A percentile compares a stretch with the other conserved stretches of the same genome.
These are phyloP conservation scores for Citrullus mucosospermus DNA, from an alignment of 306 rosid species.

Conservation along the genomic window DNA sequence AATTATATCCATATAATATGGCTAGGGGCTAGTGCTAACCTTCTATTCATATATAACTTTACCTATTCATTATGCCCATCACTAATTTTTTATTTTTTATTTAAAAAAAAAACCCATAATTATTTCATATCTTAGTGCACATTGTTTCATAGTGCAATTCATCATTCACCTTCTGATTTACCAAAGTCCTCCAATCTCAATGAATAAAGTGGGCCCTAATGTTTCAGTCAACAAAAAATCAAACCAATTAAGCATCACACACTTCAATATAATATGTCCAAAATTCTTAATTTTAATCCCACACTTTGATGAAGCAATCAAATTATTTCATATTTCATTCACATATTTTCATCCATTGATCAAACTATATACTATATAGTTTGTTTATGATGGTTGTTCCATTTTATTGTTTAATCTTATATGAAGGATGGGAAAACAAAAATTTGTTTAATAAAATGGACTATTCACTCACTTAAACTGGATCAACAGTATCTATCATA, in stretches of 20 bases:
- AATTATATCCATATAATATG: too few relatives aligned
- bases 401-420: too few relatives aligned
- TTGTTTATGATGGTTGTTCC: background rate
- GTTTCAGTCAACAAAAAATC: background rate
- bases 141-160: background rate
- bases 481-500: too few relatives aligned
- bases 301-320: background rate
- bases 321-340: too few relatives aligned
- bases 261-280: background rate
- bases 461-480: too few relatives aligned
- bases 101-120: background rate
- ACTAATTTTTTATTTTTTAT: too few relatives aligned
- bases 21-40: too few relatives aligned
- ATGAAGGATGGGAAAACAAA: too few relatives aligned
- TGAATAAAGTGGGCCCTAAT: background rate
- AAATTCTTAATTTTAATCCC: background rate
- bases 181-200: background rate
- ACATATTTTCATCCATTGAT: background rate
- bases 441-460: too few relatives aligned
- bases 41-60: too few relatives aligned
- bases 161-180: conserved; percentile 4
- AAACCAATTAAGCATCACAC: background rate
- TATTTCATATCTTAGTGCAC: background rate
- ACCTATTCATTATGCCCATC: too few relatives aligned
- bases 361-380: background rate